Evolutionary conservation across 1,284 basidiomycete species (phyloP).

Genomic region (Apiotrichum gamsii): DNA sequence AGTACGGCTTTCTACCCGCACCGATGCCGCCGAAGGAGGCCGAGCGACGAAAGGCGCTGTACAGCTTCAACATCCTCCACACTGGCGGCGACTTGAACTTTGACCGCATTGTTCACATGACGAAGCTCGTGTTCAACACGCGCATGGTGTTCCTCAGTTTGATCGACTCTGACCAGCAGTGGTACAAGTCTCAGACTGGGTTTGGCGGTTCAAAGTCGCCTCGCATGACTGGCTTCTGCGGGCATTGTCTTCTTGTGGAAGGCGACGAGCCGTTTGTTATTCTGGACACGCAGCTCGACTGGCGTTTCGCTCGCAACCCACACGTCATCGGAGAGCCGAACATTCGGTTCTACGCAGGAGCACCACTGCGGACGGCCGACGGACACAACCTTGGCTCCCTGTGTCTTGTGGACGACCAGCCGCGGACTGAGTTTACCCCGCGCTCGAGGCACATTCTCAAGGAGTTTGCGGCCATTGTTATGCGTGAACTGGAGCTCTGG

Average conservation of each 20-base stretch:
- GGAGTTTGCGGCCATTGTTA: slow-evolving; percentile 87
- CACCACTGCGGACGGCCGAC: slow-evolving; percentile 78
- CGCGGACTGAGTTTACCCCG: slow-evolving; percentile 77
- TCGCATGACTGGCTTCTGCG: slow-evolving; percentile 8
- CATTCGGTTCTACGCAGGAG: slow-evolving; percentile 85
- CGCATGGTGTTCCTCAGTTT: slow-evolving; percentile 73
- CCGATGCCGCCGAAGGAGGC: slow-evolving; percentile 74
- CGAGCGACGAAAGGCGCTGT: slow-evolving; percentile 68
- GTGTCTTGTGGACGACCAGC: slow-evolving; percentile 77
- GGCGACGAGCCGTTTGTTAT: slow-evolving; percentile 83
- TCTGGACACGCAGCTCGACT: slow-evolving; percentile 71
- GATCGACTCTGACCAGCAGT: slow-evolving; percentile 76
- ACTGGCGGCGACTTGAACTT: slow-evolving; percentile 81
- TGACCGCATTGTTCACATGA: slow-evolving; percentile 79
- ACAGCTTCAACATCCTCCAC: slow-evolving; percentile 77
- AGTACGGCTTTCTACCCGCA: slow-evolving; percentile 63
- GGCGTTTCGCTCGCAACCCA: slow-evolving; percentile 74
- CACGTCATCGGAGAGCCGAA: slow-evolving; percentile 62
- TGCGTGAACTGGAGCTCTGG: slow-evolving; percentile 94
- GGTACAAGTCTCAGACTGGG: slow-evolving; percentile 77
- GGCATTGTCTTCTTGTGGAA: slow-evolving; percentile 47
- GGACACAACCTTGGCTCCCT: slow-evolving; percentile 86
- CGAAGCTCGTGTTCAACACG: slow-evolving; percentile 86
- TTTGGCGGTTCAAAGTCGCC: slow-evolving; percentile 44
- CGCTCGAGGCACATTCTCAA: slow-evolving; percentile 85